Evolutionary conservation across 2,329 filamentous ascomycete genomes (phyloP), one percentile per base, ranked within the genome.

Genomic region (Aureobasidium subglaciale): DNA sequence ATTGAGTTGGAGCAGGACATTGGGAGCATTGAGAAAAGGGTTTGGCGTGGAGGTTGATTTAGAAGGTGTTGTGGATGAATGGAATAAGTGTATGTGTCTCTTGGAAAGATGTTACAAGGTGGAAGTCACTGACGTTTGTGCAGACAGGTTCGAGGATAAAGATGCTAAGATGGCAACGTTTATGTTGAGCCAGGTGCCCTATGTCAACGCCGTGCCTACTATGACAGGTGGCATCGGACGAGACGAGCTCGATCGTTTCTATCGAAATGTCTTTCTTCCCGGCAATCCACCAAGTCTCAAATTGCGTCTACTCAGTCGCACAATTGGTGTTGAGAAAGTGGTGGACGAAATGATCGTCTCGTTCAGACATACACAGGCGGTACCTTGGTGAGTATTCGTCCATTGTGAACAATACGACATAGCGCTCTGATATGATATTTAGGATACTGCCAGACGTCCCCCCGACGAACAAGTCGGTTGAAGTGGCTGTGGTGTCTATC

Each of bases 311-410:
- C 65, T 84, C 7, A 79, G 76, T 8, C 73, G 81, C 16, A 84
- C 80, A 0, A 69, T 79, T 2, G 81, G 80, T 5, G 70, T 74
- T 0, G 79, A 84, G 62, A 73, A 78, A 2, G 71, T 84, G 2
- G 81, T 82, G 2, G 81, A 84, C 59, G 81, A 84, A 61, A 74
- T 83, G 65, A 70, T 81, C 15, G 63, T 81, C 4, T 73, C 72
- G 0, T 84, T 83, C 61, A 75, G 75, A 30, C 81, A 84, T 59
- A 78, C 77, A 0, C 73, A 78, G 34, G 76, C 79, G 54, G 66
- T 83, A 1, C 76, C 78, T 13, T 83, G 79, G 80, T 59, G 20
- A 29, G 56, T 40, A 2, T 20, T 3, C 18, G 1, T 9, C 13
- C 13, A 2, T 15, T 16, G n/a, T n/a, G n/a, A n/a, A n/a, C 3